Percentiles rank a stretch among this genome's conserved stretches.
Evolutionary conservation across 2,329 filamentous ascomycete genomes (phyloP).

Genomic region (Didymella lethalis): DNA sequence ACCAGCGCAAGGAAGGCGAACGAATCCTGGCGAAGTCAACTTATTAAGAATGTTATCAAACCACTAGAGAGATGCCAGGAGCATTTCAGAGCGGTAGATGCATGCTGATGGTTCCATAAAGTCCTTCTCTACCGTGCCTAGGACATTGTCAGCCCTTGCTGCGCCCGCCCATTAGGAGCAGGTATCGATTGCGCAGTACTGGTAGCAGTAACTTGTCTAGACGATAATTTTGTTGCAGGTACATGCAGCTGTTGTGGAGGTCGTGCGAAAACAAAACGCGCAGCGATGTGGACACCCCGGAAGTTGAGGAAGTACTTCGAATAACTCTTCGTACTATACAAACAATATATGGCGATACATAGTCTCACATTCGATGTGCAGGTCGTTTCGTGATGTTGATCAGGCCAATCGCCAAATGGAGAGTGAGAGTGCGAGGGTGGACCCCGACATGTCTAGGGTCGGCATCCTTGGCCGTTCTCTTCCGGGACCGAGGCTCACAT

Average conservation of each 20-base stretch:
- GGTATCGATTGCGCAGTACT: not conserved
- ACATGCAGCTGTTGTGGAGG: not conserved
- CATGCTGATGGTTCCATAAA: not conserved
- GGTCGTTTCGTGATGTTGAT: not conserved
- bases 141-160: not conserved
- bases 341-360: not conserved
- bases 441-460: not conserved
- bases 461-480: constrained; percentile 12
- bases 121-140: not conserved
- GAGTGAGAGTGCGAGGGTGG: not conserved
- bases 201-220: not conserved
- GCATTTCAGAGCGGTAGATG: not conserved
- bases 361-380: not conserved
- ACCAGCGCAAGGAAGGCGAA: constrained; percentile 7
- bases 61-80: constrained; percentile 10
- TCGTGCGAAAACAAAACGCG: not conserved
- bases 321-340: not conserved
- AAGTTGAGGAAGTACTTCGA: not conserved
- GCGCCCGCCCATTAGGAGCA: not conserved
- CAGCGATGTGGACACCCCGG: not conserved
- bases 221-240: not conserved
- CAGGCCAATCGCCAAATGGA: not conserved
- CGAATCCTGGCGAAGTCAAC: constrained; percentile 24
- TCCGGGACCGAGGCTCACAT: constrained; percentile 8
- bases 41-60: constrained; percentile 29